Conservation (phyloP, 208 protist genomes). For the Trypanosoma theileri region DNA sequence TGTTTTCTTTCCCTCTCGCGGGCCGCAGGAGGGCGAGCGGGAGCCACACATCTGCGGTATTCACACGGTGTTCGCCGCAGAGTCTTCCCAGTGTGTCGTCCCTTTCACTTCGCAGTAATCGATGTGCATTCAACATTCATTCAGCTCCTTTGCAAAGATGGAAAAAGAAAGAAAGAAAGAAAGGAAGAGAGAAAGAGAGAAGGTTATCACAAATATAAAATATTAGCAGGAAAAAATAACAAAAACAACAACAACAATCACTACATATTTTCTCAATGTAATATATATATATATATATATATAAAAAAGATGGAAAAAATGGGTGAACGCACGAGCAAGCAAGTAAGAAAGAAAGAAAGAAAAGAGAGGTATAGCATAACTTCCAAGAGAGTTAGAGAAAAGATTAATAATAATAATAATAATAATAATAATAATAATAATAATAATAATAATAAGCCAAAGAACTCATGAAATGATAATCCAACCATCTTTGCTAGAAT, state of each 20-base stretch:
- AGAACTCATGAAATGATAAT: slow-evolving; percentile 8
- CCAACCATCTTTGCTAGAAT: neutral
- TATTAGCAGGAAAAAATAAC: slow-evolving; percentile 1
- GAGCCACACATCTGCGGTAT: slow-evolving; percentile 52
- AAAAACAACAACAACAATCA: neutral
- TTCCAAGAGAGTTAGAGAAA: neutral
- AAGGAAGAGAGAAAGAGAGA: neutral
- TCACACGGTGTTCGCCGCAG: slow-evolving; percentile 30
- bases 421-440: slow-evolving; percentile 6
- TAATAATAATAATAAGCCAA: neutral
- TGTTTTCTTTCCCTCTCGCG: slow-evolving; percentile 22
- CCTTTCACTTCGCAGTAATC: slow-evolving; percentile 18
- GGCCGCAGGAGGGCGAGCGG: slow-evolving; percentile 36
- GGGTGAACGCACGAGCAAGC: too few relatives aligned
- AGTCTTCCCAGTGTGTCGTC: slow-evolving; percentile 34
- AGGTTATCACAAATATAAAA: slow-evolving; percentile 8
- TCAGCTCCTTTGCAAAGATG: slow-evolving; percentile 1
- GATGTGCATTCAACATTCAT: slow-evolving; percentile 16
- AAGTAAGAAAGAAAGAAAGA: neutral
- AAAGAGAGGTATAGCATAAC: neutral
- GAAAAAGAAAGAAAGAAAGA: neutral
- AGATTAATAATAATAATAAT: neutral
- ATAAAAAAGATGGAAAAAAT: too few relatives aligned
- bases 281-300: too few relatives aligned
- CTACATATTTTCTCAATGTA: neutral